Base-by-base conservation (phyloP, 768 basidiomycete species). In the Coprinopsis sp. region DNA sequence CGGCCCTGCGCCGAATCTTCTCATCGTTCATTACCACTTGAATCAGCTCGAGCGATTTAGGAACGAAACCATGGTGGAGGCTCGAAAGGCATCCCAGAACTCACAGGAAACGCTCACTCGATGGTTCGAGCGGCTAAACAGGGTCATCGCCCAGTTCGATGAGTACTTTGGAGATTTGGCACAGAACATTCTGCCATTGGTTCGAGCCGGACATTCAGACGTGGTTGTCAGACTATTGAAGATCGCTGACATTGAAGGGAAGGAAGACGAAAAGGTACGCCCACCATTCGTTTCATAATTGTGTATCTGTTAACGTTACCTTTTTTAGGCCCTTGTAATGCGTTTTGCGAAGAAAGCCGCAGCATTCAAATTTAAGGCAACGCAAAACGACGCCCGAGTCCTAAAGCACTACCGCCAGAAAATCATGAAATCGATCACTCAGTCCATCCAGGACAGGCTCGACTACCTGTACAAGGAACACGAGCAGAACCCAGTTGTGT, bases 321-420 rank as follows among this genome's bases (percentile, higher is more conserved):
- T 27, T 33, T 16, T 28, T 33, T 53, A 95, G 93, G 91, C 95
- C 6, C 84, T 96, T 25, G 94, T 90, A 29, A 89, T 98, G 60
- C 80, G 87, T 42, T 84, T 99, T 18, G 87, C 98, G 47, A 95
- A 93, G 64, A 95, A 93, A 63, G 86, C 90, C 2, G 88, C 92
- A 16, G 91, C 96, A 1, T 84, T 90, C 10, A 93, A 91, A 64
- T 94, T 91, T 70, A 89, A 82, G 59, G 95, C 91, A 12, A 82
- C 94, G 77, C 87, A 91, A 65, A 93, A 93, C 36, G 84, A 92
- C 54, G 90, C 94, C 11, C 84, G 95, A 33, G 74, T 91, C 27
- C 81, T 98, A 62, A 99, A 98, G 66, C 90, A 96, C 64, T 98
- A 98, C 63, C 83, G 94, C 14, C 83, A 88, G 46, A 95, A 92